Evolutionary conservation across 306 rosid species (phyloP).

Genomic region (Glycine latifolia): DNA sequence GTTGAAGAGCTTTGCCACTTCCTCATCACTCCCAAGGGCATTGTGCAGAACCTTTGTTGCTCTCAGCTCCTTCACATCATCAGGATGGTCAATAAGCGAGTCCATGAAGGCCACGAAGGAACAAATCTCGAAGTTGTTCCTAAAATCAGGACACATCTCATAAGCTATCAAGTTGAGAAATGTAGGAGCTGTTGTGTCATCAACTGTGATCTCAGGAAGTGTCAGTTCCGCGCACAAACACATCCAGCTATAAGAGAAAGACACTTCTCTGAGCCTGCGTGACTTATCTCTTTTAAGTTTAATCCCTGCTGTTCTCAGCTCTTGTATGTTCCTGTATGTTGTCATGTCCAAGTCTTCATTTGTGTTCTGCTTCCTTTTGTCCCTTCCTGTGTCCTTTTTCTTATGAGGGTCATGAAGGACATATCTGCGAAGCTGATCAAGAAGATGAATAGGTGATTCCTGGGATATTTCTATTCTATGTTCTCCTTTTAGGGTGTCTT

Average conservation of each 20-base stretch:
- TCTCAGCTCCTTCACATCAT: constrained; percentile 38
- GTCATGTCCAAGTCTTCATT: no score
- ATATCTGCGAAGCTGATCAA: neutral
- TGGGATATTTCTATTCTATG: neutral
- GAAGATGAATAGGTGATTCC: neutral
- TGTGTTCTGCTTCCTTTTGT: neutral
- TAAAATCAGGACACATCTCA: constrained; percentile 52
- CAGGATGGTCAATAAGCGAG: constrained; percentile 53
- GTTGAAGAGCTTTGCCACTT: constrained; percentile 48
- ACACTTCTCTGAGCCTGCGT: neutral
- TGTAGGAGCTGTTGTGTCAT: constrained; percentile 26
- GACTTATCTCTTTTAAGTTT: neutral
- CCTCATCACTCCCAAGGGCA: constrained; percentile 52
- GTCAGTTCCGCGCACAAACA: neutral
- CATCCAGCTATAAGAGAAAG: neutral
- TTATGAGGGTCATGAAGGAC: neutral
- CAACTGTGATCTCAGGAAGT: constrained; percentile 29
- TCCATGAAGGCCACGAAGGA: constrained; percentile 47
- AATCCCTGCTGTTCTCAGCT: constrained; percentile 40
- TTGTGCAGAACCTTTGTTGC: constrained; percentile 33
- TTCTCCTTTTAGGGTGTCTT: neutral
- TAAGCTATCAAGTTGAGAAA: constrained; percentile 25
- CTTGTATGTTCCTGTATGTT: constrained; percentile 41
- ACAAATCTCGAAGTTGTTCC: constrained; percentile 40
- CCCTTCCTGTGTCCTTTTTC: neutral